Conservation (phyloP, 257 asterid genomes). For the Lycium barbarum region DNA sequence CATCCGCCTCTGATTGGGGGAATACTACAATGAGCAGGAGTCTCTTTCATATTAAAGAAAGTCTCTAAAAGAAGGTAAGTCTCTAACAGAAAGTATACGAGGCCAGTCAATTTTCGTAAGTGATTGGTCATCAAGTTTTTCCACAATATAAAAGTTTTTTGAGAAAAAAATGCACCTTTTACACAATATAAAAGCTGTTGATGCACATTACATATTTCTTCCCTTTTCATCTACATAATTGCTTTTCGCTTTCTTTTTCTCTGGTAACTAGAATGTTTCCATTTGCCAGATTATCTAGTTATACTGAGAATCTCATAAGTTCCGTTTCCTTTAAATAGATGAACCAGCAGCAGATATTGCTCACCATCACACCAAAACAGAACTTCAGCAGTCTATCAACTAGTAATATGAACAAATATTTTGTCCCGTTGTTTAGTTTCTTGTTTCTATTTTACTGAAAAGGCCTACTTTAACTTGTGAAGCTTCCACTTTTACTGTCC, state of each 20-base stretch:
- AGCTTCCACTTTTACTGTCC: neutral
- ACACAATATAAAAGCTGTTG: neutral
- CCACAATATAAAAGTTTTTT: neutral
- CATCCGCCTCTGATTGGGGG: too few species aligned
- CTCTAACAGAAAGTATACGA: neutral
- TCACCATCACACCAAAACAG: constrained; percentile 8
- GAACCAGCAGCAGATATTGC: neutral
- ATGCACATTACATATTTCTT: neutral
- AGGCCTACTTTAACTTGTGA: neutral
- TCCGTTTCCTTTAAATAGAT: neutral
- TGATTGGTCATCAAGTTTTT: neutral
- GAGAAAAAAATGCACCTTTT: neutral
- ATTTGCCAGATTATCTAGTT: neutral
- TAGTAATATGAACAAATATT: neutral
- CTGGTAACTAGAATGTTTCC: neutral
- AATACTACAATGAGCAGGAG: neutral
- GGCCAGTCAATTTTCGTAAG: neutral
- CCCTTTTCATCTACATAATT: neutral
- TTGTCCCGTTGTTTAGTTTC: neutral
- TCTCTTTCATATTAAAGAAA: neutral
- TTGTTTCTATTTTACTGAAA: neutral
- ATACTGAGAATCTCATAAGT: neutral
- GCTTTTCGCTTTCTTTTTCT: neutral
- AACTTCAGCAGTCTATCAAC: neutral
- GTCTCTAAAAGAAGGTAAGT: too few species aligned